These are phyloP conservation scores for Puccinia novopanici DNA, from an alignment of 1,284 basidiomycete species.

Conservation along the genomic window DNA sequence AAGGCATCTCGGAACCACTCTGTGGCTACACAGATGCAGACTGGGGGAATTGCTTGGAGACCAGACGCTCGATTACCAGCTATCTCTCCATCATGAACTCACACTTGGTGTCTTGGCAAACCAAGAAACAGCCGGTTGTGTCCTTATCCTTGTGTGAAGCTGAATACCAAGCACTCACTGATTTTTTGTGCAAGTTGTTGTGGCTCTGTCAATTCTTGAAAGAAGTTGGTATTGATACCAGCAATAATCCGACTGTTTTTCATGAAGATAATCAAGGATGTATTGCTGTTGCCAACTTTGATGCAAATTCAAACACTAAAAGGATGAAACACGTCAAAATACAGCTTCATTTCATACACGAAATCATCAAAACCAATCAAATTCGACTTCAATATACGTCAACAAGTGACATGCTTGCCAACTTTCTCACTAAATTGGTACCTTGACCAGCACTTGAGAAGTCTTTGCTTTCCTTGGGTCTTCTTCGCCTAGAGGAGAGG, in stretches of 20 bases:
- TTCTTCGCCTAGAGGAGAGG: background rate
- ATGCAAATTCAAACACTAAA: background rate
- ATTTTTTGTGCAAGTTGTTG: background rate
- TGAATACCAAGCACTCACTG: background rate
- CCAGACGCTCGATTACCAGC: background rate
- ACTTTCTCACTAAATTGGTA: background rate
- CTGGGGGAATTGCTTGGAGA: background rate
- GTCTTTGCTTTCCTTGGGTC: background rate
- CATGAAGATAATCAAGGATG: background rate
- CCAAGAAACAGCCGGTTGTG: conserved; percentile 2
- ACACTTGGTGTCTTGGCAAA: background rate
- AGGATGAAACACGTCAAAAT: background rate
- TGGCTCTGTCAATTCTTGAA: background rate
- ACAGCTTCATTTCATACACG: background rate
- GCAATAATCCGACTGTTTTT: background rate
- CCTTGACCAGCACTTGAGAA: background rate
- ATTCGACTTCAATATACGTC: background rate
- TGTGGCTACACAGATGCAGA: background rate
- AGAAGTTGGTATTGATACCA: background rate
- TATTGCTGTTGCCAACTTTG: background rate
- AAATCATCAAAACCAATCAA: background rate
- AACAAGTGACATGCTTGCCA: background rate
- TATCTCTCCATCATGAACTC: background rate
- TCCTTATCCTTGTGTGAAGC: background rate
- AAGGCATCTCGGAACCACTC: background rate